Conservation (phyloP, 2,329 filamentous ascomycete species). For the Blumeriella jaapii region DNA sequence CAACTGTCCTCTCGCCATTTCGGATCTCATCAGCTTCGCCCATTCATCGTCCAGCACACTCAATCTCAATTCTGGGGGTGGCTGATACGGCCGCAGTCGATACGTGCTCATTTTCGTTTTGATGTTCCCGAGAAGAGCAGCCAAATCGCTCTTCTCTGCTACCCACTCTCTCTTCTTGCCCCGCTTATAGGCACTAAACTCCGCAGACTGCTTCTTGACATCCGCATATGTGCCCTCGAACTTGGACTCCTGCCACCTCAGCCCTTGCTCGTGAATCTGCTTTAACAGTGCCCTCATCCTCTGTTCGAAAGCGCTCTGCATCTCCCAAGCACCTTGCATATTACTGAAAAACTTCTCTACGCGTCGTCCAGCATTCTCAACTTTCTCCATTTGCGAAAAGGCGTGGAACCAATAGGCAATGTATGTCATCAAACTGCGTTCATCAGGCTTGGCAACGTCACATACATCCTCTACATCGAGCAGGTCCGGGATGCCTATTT, state of each 20-base stretch:
- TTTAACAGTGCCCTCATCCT: constrained; percentile 75
- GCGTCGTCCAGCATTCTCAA: constrained; percentile 89
- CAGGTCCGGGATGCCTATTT: constrained; percentile 92
- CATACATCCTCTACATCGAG: constrained; percentile 97
- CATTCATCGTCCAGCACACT: constrained; percentile 77
- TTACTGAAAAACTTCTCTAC: constrained; percentile 98
- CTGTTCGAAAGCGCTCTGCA: constrained; percentile 93
- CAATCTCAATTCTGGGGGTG: constrained; percentile 70
- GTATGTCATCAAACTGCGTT: constrained; percentile 96
- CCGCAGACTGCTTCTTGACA: constrained; percentile 72
- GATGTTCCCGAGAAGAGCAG: constrained; percentile 90
- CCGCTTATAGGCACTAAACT: constrained; percentile 83
- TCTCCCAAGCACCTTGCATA: constrained; percentile 99
- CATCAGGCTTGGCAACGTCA: constrained; percentile 90
- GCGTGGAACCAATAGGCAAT: constrained; percentile 99
- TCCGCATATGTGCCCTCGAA: constrained; percentile 91
- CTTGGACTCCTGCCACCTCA: constrained; percentile 64
- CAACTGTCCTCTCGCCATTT: constrained; percentile 79
- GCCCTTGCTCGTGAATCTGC: constrained; percentile 60
- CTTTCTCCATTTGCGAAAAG: constrained; percentile 97
- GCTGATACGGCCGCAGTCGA: constrained; percentile 79
- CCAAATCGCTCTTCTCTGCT: constrained; percentile 91
- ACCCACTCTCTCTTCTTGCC: constrained; percentile 92
- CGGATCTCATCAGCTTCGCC: constrained; percentile 65
- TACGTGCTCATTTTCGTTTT: constrained; percentile 98